Evolutionary conservation across 1,284 basidiomycete species (phyloP), one percentile per base, ranked within the genome.

Genomic region (Veloboletus limbatus): DNA sequence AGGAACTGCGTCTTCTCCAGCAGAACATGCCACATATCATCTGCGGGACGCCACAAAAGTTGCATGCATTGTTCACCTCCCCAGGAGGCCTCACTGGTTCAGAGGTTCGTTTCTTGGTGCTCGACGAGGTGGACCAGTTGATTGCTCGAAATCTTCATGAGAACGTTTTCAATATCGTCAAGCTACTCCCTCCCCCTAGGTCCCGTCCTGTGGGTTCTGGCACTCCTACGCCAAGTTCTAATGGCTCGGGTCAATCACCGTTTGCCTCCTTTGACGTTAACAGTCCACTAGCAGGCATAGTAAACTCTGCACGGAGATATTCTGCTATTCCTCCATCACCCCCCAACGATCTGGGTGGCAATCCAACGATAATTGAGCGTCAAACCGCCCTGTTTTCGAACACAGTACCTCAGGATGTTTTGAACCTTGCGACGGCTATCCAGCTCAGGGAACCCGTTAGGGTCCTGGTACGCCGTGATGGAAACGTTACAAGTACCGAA

Each of bases 301-400:
- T 77, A 62, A 73, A 63, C 60, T 68, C 75, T 57, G 65, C 70
- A 8, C 77, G 82, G 54, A 75, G 81, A 56, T 78, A 83, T 59
- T 87, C 85, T 31, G 60, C 75, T 30, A 68, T 81, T 20, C 69
- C 71, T 13, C 61, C 77, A 27, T 72, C 78, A 14, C 70, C 80
- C 24, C 63, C 67, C 9, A 66, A 65, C 31, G 63, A 74, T 21
- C 48, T 60, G 21, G 54, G 60, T 40, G 51, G 55, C 16, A 63
- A 67, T 21, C 62, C 68, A 8, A 53, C 66, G 17, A 66, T 63
- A 7, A 76, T 85, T 27, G 94, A 97, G 58, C 82, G 96, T 8
- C 97, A 99, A 68, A 97, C 95, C 4, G 96, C 94, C 28, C 78
- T 99, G 16, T 98, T 98, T 70, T 96, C 92, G 21, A 95, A 94